Percentiles rank a stretch among this genome's conserved stretches.
Conservation (phyloP, 1,284 basidiomycete genomes). For the Coniophora puteana region DNA sequence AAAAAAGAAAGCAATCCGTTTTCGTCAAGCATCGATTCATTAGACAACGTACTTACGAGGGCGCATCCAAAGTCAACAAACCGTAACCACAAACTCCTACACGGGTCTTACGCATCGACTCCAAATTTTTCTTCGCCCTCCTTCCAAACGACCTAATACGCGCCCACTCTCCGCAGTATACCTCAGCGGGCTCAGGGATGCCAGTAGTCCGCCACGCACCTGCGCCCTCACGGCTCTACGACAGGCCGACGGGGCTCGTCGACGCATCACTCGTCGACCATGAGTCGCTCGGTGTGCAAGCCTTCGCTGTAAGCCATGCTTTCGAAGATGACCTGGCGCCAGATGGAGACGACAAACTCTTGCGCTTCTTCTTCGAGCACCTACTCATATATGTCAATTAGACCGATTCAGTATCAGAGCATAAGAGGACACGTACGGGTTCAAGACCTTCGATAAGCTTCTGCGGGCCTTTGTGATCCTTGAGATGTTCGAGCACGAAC, state of each 20-base stretch:
- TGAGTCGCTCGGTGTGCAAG: conserved; percentile 71
- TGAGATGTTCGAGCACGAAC: conserved; percentile 85
- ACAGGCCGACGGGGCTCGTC: too few species aligned
- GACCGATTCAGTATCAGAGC: conserved; percentile 5
- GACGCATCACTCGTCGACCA: conserved; percentile 53
- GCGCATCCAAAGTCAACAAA: too few species aligned
- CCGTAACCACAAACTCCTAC: too few species aligned
- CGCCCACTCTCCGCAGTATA: conserved; percentile 18
- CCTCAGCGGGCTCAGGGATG: conserved; percentile 24
- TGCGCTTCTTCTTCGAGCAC: conserved; percentile 86
- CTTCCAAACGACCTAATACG: too few species aligned
- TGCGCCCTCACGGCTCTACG: conserved; percentile 33
- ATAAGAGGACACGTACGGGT: conserved; percentile 57
- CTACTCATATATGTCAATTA: conserved; percentile 34
- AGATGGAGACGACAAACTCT: conserved; percentile 71
- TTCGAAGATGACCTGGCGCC: conserved; percentile 89
- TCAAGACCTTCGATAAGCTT: conserved; percentile 85
- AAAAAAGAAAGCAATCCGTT: too few species aligned
- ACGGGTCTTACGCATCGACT: too few species aligned
- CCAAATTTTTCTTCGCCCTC: too few species aligned
- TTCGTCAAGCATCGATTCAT: too few species aligned
- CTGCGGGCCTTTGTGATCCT: conserved; percentile 77
- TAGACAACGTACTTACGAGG: too few species aligned
- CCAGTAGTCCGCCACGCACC: conserved; percentile 37
- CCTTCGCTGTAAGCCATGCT: conserved; percentile 86